phyloP scores from a whole-genome alignment of 148 eudicot genomes.

The Pharnaceum exiguum region DNA sequence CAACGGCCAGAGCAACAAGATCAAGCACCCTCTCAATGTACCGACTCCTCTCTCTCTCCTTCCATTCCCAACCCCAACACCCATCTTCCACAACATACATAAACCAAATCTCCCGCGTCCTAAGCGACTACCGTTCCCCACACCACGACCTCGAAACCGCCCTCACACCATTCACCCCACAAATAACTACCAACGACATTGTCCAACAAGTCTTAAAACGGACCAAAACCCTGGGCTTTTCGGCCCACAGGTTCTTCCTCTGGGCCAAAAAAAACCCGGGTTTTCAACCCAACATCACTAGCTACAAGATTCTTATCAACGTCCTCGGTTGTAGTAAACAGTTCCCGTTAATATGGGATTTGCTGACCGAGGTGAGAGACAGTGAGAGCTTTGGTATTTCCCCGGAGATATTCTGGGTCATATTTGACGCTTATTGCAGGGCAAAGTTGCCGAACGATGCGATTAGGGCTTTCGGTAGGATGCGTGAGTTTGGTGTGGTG shows the following conservation, averaged over 20 bases:
- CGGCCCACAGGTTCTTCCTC: constrained; percentile 73
- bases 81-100: constrained; percentile 19
- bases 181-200: constrained; percentile 34
- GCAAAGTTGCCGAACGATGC: constrained; percentile 75
- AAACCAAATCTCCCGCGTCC: constrained; percentile 59
- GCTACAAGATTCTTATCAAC: constrained; percentile 51
- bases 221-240: constrained; percentile 59
- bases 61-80: not conserved
- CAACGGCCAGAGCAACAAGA: too few relatives aligned
- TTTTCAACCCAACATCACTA: constrained; percentile 39
- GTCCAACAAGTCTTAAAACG: constrained; percentile 72
- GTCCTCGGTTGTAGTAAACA: constrained; percentile 64
- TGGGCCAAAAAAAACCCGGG: constrained; percentile 58
- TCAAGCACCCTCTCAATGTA: not conserved
- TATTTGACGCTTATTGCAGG: constrained; percentile 59
- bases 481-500: constrained; percentile 59
- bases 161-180: constrained; percentile 43
- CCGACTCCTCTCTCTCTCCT: not conserved
- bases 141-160: constrained; percentile 70
- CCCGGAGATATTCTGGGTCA: constrained; percentile 52
- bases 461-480: constrained; percentile 51
- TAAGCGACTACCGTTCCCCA: constrained; percentile 63
- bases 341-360: constrained; percentile 80
- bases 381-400: constrained; percentile 29
- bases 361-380: constrained; percentile 46